Evolutionary conservation across 768 basidiomycete genomes (phyloP).

Genomic region (Russula griseocarnosa): DNA sequence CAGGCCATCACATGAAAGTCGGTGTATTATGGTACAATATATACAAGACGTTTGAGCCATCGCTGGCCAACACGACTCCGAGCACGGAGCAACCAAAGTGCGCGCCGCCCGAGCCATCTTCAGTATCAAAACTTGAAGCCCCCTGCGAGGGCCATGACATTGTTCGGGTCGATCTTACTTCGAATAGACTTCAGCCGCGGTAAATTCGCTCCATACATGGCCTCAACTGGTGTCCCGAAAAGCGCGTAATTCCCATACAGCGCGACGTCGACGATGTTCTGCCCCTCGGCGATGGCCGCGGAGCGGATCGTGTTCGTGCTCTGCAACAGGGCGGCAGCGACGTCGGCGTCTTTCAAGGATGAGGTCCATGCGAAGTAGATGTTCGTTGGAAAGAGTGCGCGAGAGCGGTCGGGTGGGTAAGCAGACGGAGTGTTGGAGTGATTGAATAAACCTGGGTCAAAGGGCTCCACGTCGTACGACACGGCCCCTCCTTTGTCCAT

Average conservation of each 20-base stretch:
- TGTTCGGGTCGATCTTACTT: slow-evolving; percentile 18
- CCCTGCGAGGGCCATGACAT: slow-evolving; percentile 29
- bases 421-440: slow-evolving; percentile 18
- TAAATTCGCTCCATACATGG: slow-evolving; percentile 27
- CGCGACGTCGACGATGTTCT: slow-evolving; percentile 15
- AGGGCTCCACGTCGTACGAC: slow-evolving; percentile 24
- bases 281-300: slow-evolving; percentile 24
- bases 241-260: slow-evolving; percentile 30
- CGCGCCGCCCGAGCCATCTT: background rate
- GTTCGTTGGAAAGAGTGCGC: slow-evolving; percentile 21
- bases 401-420: slow-evolving; percentile 28
- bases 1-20: background rate
- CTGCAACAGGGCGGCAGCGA: slow-evolving; percentile 6
- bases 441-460: slow-evolving; percentile 14
- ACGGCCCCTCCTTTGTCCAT: background rate
- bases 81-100: background rate
- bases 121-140: slow-evolving; percentile 28
- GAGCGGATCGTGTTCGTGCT: slow-evolving; percentile 4
- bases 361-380: slow-evolving; percentile 25
- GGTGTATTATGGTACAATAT: background rate
- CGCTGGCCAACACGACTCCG: background rate
- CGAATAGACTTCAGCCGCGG: slow-evolving; percentile 19
- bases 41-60: background rate
- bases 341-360: background rate
- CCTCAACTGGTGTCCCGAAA: slow-evolving; percentile 16